Conservation (phyloP, 257 asterid genomes). For the Eustoma russellianum region DNA sequence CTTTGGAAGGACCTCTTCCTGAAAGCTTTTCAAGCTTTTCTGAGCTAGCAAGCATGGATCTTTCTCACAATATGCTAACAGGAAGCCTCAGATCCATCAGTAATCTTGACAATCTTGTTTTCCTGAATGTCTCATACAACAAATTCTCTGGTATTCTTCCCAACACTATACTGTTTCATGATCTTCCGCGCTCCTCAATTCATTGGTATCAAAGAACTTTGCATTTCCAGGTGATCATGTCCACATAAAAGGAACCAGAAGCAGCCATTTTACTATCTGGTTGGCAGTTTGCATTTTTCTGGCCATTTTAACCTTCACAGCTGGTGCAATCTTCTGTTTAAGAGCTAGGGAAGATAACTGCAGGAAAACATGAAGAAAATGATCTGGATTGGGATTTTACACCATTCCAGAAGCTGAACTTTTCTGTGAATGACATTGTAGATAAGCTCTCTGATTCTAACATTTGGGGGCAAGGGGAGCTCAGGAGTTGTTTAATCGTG, state of each 20-base stretch:
- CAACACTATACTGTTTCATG: conserved; percentile 42
- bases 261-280: conserved; percentile 25
- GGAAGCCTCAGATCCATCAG: conserved; percentile 48
- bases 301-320: conserved; percentile 21
- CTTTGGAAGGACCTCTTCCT: conserved; percentile 42
- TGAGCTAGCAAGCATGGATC: conserved; percentile 60
- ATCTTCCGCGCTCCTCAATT: conserved; percentile 40
- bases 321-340: conserved; percentile 23
- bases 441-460: conserved; percentile 49
- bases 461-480: conserved; percentile 59
- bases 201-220: conserved; percentile 47
- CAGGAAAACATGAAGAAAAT: conserved; percentile 32
- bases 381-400: conserved; percentile 48
- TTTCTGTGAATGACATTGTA: conserved; percentile 49
- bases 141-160: conserved; percentile 55
- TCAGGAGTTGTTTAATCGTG: conserved; percentile 61
- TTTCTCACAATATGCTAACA: conserved; percentile 55
- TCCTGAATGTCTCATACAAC: conserved; percentile 58
- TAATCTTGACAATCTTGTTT: conserved; percentile 53
- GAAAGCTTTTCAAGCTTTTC: conserved; percentile 56
- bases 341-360: conserved; percentile 19
- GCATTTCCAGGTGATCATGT: conserved; percentile 30
- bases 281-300: conserved; percentile 29
- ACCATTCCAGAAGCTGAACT: conserved; percentile 58
- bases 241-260: conserved; percentile 14